These are phyloP conservation scores for Chrysosporium queenslandicum DNA, from an alignment of 2,329 filamentous ascomycete genomes.

Conservation along the genomic window DNA sequence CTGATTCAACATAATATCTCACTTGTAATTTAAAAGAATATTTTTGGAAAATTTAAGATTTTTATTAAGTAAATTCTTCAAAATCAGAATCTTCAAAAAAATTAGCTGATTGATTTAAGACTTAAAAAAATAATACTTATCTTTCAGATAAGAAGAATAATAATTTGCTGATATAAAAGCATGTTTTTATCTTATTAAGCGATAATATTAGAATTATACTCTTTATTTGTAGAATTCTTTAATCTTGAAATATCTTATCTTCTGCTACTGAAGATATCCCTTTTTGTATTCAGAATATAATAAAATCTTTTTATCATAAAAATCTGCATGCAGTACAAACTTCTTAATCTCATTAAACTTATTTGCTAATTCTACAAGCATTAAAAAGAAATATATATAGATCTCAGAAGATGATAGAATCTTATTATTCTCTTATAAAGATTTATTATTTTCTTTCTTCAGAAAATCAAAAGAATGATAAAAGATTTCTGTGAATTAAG, in stretches of 20 bases:
- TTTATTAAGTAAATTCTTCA: neutral
- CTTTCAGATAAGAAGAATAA: neutral
- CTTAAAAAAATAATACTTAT: conserved; percentile 19
- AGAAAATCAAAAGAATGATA: neutral
- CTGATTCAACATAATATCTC: neutral
- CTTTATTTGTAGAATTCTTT: too few species aligned
- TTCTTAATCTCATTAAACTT: too few species aligned
- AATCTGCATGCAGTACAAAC: too few species aligned
- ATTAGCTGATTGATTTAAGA: conserved; percentile 11
- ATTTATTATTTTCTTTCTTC: neutral
- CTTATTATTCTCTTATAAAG: neutral
- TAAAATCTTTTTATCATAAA: too few species aligned
- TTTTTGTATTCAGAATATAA: too few species aligned
- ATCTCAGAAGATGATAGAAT: neutral
- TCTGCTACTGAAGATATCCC: too few species aligned
- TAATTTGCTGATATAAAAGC: neutral
- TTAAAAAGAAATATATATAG: neutral
- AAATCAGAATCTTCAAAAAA: conserved; percentile 12
- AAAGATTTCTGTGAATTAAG: neutral
- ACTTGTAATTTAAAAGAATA: neutral
- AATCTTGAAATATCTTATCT: too few species aligned
- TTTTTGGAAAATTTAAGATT: neutral
- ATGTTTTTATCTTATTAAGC: neutral
- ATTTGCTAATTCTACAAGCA: too few species aligned
- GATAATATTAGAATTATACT: too few species aligned